Evolutionary conservation across 352 stramenopile species (phyloP), one percentile per base, ranked within the genome.

Genomic region (Phytophthora colocasiae): DNA sequence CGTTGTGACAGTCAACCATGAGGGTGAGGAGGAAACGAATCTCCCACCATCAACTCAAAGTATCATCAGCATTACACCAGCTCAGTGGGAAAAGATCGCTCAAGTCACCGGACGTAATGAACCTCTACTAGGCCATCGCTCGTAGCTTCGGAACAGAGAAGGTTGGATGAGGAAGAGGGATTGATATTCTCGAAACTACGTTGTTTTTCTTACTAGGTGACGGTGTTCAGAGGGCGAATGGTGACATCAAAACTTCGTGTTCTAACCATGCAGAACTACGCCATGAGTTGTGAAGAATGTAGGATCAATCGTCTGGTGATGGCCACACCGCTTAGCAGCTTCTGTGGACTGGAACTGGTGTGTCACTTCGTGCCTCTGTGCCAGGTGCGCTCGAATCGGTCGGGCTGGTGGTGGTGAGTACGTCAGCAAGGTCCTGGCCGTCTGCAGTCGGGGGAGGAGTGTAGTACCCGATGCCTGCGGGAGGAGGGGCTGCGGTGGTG

Each of bases 61-160:
- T 36, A 91, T 95, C 60, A 92, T 95, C 51, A 92, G 84, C 50
- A 85, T 95, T 58, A 93, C 86, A 10, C 85, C 84, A 0, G 71
- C 76, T 4, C 77, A 95, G 50, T 95, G 84, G 84, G 61, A 87
- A 43, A 69, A 89, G 60, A 71, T 93, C 29, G 61, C 81, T 14
- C 43, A 58, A 44, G 50, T 80, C 3, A 84, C 71, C 51, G 71
- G 58, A 6, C 51, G 71, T 17, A 62, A 85, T 4, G 81, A 91
- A 55, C 86, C 86, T 40, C 34, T 95, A 24, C 69, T 95, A 14
- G 86, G 84, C n/a, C 66, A 91, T 66, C 86, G 86, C 26, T 66
- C 64, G 40, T 74, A 74, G 54, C 9, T 39, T 8, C 31, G 27
- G n/a, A 46, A 15, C 10, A 6, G 50, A 32, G 11, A 11, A 34